Evolutionary conservation across 768 basidiomycete species (phyloP), one percentile per base, ranked within the genome.

Genomic region (Pleurotus tuoliensis): DNA sequence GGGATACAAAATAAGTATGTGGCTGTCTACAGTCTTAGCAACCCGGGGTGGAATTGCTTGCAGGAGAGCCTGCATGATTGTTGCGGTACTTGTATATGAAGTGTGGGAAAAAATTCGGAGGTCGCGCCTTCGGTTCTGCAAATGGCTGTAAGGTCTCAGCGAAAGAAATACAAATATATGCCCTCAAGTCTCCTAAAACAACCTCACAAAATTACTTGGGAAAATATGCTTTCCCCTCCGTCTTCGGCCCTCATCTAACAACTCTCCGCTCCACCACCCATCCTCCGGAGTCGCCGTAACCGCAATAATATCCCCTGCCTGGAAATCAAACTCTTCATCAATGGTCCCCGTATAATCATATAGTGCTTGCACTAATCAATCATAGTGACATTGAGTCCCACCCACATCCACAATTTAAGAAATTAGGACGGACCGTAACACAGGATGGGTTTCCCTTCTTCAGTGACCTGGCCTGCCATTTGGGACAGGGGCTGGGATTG

Each of bases 241-340:
- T 60, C 90, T 76, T 61, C 92, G 73, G 27, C 77, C 76, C 62
- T 92, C 89, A 59, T 91, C 88, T n/a, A 92, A 72, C 57, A 93
- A 70, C 63, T 90, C 87, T 20, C 96, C 96, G 56, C 86, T 90
- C 96, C 95, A 98, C 96, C 96, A 98, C 1, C 96, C 96, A 64
- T 97, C 95, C 63, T 94, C 94, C 4, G 94, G 94, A 5, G 94
- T 96, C 18, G 86, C 81, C 0, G 92, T 95, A 8, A 98, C 95
- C 5, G 94, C 95, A 61, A 98, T 97, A 61, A 97, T 91, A 71
- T 98, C 96, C 2, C 90, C 92, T 18, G 86, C 77, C 67, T 94
- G 92, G 84, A 98, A 98, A 68, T 95, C 90, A 69, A 98, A 98
- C 73, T 98, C 96, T 66, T 95, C 93, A 1, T 90, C 87, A 59